Evolutionary conservation across 2,329 filamentous ascomycete species (phyloP).

Genomic region (Botrytis tulipae): DNA sequence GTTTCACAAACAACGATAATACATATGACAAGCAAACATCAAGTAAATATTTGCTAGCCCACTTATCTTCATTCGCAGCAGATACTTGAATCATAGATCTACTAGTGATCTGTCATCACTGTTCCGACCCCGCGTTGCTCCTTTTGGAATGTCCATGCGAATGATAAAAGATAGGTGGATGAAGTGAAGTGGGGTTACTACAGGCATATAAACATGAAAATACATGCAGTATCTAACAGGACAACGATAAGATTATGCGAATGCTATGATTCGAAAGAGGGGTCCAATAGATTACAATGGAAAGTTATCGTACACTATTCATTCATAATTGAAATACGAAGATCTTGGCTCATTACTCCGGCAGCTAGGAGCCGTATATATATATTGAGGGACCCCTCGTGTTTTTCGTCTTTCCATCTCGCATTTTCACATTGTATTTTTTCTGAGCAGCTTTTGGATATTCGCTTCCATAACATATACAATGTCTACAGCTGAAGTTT

Average conservation of each 20-base stretch:
- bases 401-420: background rate
- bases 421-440: background rate
- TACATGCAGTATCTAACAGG: conserved; percentile 4
- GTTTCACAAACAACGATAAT: background rate
- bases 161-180: conserved; percentile 20
- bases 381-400: conserved; percentile 1
- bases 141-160: conserved; percentile 30
- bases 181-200: conserved; percentile 15
- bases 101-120: background rate
- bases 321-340: background rate
- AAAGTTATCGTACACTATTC: conserved; percentile 3
- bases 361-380: background rate
- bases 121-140: conserved; percentile 25
- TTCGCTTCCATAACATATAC: background rate
- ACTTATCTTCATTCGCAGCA: background rate
- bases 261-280: background rate
- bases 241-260: conserved; percentile 13
- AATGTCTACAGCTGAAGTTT: conserved; percentile 27
- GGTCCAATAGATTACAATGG: background rate
- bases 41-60: background rate
- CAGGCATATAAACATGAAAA: conserved; percentile 3
- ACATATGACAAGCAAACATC: background rate
- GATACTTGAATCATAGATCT: background rate
- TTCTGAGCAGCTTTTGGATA: background rate
- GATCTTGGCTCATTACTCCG: background rate